Evolutionary conservation across 805 yeast species (phyloP).

Genomic region (Hanseniaspora occidentalis): DNA sequence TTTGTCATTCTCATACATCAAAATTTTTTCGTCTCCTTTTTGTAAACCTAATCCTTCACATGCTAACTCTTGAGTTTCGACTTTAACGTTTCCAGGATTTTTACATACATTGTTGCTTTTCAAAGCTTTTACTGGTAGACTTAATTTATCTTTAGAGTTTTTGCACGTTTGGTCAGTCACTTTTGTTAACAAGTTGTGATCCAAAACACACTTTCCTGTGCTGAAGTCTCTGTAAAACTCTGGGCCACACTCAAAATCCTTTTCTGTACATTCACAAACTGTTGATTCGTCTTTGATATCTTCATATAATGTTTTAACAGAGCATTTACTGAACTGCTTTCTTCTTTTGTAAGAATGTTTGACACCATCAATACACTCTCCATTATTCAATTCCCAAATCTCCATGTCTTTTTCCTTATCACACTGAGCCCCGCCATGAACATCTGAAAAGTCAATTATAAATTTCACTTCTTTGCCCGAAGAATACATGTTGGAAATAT

Average conservation of each 20-base stretch:
- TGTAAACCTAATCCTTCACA: constrained; percentile 16
- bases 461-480: constrained; percentile 10
- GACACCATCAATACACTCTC: constrained; percentile 55
- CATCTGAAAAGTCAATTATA: constrained; percentile 42
- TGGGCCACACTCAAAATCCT: constrained; percentile 50
- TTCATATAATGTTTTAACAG: constrained; percentile 34
- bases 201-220: constrained; percentile 38
- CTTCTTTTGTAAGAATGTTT: constrained; percentile 52
- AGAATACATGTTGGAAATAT: neutral
- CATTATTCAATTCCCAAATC: constrained; percentile 32
- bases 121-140: constrained; percentile 24
- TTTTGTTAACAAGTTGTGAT: constrained; percentile 11
- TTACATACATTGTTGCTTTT: constrained; percentile 36
- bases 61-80: constrained; percentile 18
- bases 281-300: constrained; percentile 29
- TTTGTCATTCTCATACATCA: constrained; percentile 24
- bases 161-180: constrained; percentile 14
- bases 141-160: constrained; percentile 6
- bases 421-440: constrained; percentile 35
- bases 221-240: constrained; percentile 27
- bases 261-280: constrained; percentile 43
- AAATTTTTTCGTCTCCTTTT: constrained; percentile 21
- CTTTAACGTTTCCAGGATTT: constrained; percentile 7
- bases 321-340: constrained; percentile 52
- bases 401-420: constrained; percentile 44